Percentiles rank a stretch among this genome's conserved stretches.
Evolutionary conservation across 768 basidiomycete genomes (phyloP).

Genomic region (Trametopsis cervina): DNA sequence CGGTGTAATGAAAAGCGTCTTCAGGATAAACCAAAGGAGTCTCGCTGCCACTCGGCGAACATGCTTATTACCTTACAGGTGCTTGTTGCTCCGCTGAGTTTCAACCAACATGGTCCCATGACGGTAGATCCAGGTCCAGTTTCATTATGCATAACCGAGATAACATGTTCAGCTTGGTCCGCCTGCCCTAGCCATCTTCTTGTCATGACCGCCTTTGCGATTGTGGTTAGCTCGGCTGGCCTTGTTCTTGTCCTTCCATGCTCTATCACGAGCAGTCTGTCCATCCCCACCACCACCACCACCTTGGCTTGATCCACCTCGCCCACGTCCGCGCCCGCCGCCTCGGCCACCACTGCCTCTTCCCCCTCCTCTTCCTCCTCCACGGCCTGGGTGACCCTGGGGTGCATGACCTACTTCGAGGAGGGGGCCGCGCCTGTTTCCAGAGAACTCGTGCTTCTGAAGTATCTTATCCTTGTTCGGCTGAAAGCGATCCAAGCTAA

Average conservation of each 20-base stretch:
- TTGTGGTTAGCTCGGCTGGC: conserved; percentile 66
- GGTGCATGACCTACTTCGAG: no score
- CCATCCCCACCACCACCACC: conserved; percentile 32
- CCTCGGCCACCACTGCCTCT: conserved; percentile 30
- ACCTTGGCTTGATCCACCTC: conserved; percentile 29
- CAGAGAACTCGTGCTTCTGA: conserved; percentile 70
- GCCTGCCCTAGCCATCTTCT: conserved; percentile 73
- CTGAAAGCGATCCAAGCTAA: conserved; percentile 26
- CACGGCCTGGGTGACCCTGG: conserved; percentile 11
- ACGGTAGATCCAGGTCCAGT: no score
- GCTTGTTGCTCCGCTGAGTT: no score
- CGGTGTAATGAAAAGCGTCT: no score
- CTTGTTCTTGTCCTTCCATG: conserved; percentile 74
- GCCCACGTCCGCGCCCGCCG: conserved; percentile 36
- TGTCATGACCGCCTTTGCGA: conserved; percentile 81
- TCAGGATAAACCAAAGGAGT: no score
- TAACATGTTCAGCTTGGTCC: conserved; percentile 21
- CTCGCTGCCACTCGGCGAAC: no score
- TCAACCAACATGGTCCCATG: no score
- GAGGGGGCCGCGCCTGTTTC: conserved; percentile 36
- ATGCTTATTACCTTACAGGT: no score
- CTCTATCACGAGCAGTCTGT: conserved; percentile 45
- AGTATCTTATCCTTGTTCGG: conserved; percentile 71
- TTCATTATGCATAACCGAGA: no score
- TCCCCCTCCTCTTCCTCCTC: conserved; percentile 35